phyloP scores from a whole-genome alignment of 441 rosid genomes.

The Jatropha podagrica region DNA sequence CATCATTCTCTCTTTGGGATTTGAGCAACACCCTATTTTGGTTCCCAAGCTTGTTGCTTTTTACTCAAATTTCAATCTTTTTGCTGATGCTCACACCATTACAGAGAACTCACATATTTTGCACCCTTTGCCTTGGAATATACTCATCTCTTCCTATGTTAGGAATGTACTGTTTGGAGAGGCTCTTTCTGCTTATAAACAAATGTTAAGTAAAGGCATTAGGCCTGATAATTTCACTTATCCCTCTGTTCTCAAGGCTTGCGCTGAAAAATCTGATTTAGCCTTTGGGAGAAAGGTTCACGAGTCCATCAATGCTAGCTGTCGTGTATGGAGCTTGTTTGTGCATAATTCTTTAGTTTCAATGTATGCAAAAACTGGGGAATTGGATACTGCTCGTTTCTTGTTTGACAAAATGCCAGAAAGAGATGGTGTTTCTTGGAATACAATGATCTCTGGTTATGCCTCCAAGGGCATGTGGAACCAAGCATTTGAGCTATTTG shows the following conservation, averaged over 20 bases:
- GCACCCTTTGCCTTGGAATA: slow-evolving; percentile 68
- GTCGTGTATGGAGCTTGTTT: slow-evolving; percentile 43
- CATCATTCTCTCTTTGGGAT: slow-evolving; percentile 44
- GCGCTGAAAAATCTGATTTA: slow-evolving; percentile 58
- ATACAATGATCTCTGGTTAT: slow-evolving; percentile 59
- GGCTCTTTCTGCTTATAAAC: slow-evolving; percentile 46
- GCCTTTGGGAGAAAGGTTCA: slow-evolving; percentile 59
- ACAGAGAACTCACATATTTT: slow-evolving; percentile 41
- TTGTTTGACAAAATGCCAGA: slow-evolving; percentile 64
- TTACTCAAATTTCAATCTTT: slow-evolving; percentile 47
- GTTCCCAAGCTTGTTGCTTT: slow-evolving; percentile 61
- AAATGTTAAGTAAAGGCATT: slow-evolving; percentile 55
- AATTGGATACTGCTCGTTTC: slow-evolving; percentile 39
- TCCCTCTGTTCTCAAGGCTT: slow-evolving; percentile 78
- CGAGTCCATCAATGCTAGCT: slow-evolving; percentile 41
- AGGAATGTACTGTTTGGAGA: slow-evolving; percentile 42
- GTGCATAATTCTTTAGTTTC: slow-evolving; percentile 75
- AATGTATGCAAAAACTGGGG: slow-evolving; percentile 71
- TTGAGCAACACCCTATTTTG: slow-evolving; percentile 48
- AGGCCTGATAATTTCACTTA: slow-evolving; percentile 73
- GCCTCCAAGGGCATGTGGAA: slow-evolving; percentile 65
- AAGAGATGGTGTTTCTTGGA: slow-evolving; percentile 79
- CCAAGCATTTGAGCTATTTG: slow-evolving; percentile 62
- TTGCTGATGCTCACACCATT: slow-evolving; percentile 38
- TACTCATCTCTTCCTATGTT: slow-evolving; percentile 53